These are phyloP conservation scores for Blastosporella zonata DNA, from an alignment of 1,284 basidiomycete species.

Conservation along the genomic window DNA sequence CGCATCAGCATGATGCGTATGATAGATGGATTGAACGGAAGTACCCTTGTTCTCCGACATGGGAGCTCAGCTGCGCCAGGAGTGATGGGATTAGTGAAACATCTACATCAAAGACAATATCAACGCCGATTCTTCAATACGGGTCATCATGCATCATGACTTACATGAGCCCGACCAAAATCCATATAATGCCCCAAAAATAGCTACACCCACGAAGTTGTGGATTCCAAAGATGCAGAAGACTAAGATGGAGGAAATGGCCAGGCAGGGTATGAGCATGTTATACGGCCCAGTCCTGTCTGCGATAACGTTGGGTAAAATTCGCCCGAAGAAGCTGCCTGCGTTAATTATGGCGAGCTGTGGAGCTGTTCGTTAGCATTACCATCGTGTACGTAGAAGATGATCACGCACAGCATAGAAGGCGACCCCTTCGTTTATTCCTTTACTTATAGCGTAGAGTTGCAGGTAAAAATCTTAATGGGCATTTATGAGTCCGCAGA, in stretches of 20 bases:
- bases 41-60: slow-evolving; percentile 46
- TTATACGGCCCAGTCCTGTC: slow-evolving; percentile 45
- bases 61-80: slow-evolving; percentile 39
- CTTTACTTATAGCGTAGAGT: slow-evolving; percentile 44
- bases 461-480: slow-evolving; percentile 52
- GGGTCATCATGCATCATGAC: slow-evolving; percentile 18
- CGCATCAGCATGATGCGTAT: neutral
- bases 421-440: slow-evolving; percentile 37
- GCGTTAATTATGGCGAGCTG: slow-evolving; percentile 48
- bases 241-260: slow-evolving; percentile 37
- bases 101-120: slow-evolving; percentile 29
- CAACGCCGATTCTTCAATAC: neutral
- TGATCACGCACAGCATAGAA: slow-evolving; percentile 45
- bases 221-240: slow-evolving; percentile 43
- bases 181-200: slow-evolving; percentile 45
- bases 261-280: slow-evolving; percentile 40
- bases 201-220: slow-evolving; percentile 33
- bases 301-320: slow-evolving; percentile 47
- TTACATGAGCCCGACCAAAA: slow-evolving; percentile 49
- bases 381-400: neutral
- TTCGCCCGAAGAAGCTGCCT: slow-evolving; percentile 44
- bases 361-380: slow-evolving; percentile 1
- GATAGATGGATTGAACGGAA: slow-evolving; percentile 4
- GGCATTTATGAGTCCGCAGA: slow-evolving; percentile 7
- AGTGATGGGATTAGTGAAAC: slow-evolving; percentile 48